Conservation (phyloP, 257 asterid species). For the Salvia splendens region DNA sequence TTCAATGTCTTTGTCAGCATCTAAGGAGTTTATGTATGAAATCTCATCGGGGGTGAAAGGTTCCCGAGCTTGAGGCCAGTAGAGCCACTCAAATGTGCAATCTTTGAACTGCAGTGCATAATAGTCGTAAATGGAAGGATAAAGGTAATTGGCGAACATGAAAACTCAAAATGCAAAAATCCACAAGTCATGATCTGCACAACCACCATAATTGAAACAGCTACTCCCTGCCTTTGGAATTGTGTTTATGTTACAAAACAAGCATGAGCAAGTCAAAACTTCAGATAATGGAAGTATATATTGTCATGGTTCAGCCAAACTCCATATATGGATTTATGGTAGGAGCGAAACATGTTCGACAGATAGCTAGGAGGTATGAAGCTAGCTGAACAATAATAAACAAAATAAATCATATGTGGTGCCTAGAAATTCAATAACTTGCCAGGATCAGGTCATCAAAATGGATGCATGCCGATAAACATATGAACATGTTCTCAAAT, state of each 20-base stretch:
- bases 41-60: slow-evolving; percentile 53
- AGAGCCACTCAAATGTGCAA: slow-evolving; percentile 82
- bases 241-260: no score
- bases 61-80: slow-evolving; percentile 76
- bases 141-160: not conserved
- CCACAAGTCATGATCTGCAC: not conserved
- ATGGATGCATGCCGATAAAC: not conserved
- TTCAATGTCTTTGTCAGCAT: slow-evolving; percentile 66
- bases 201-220: no score
- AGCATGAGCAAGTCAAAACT: not conserved
- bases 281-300: not conserved
- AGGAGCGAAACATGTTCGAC: not conserved
- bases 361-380: not conserved
- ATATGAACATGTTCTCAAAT: not conserved
- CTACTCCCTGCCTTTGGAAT: no score
- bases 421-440: not conserved
- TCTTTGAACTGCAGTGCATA: slow-evolving; percentile 60
- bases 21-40: slow-evolving; percentile 60
- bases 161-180: not conserved
- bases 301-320: slow-evolving; percentile 1
- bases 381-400: not conserved
- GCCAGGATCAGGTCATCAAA: slow-evolving; percentile 5
- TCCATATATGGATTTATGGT: not conserved
- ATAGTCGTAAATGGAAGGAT: not conserved
- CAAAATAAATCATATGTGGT: slow-evolving; percentile 1